phyloP scores from a whole-genome alignment of 176 grass and related monocot genomes.

The Musa beccarii region DNA sequence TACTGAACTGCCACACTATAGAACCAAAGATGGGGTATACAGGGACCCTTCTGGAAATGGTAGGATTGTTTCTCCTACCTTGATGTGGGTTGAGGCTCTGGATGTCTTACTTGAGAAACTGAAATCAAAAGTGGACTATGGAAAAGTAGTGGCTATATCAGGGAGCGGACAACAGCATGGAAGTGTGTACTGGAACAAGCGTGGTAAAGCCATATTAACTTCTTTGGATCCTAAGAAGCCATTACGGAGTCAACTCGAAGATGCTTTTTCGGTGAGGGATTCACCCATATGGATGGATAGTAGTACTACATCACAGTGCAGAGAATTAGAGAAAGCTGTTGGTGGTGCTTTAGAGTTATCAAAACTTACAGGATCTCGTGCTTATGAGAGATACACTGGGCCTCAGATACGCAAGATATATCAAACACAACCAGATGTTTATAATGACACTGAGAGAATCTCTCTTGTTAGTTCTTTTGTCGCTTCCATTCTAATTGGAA shows the following conservation, averaged over 20 bases:
- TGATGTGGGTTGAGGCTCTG: constrained; percentile 92
- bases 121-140: constrained; percentile 60
- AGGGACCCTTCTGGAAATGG: constrained; percentile 65
- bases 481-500: constrained; percentile 71
- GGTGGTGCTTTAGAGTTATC: constrained; percentile 81
- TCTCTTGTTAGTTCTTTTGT: constrained; percentile 96
- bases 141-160: constrained; percentile 56
- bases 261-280: constrained; percentile 67
- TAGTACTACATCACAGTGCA: constrained; percentile 87
- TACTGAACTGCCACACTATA: constrained; percentile 73
- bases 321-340: constrained; percentile 81
- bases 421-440: constrained; percentile 37
- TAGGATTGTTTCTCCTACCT: constrained; percentile 70
- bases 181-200: constrained; percentile 94
- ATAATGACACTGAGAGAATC: constrained; percentile 74
- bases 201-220: constrained; percentile 37
- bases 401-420: constrained; percentile 85
- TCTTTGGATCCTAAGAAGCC: constrained; percentile 58
- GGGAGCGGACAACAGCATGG: constrained; percentile 94
- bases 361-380: constrained; percentile 77
- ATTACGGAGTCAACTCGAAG: constrained; percentile 45
- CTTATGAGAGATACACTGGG: constrained; percentile 81
- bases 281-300: constrained; percentile 98
- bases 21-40: constrained; percentile 77
- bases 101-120: constrained; percentile 77